phyloP scores from a whole-genome alignment of 1,284 basidiomycete species.

The Malassezia furfur region DNA sequence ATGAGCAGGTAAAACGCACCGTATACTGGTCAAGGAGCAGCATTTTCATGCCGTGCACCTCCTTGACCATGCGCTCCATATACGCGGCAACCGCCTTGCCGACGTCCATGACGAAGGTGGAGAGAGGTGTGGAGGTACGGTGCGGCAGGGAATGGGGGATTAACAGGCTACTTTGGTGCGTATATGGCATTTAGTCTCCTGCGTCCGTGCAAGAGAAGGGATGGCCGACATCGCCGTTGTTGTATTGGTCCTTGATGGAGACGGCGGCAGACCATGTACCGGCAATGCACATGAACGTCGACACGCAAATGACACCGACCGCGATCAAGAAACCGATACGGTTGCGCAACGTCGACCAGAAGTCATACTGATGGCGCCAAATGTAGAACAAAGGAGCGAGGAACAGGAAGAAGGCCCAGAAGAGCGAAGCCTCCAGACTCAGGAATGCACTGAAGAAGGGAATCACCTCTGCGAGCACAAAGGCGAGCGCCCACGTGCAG shows the following conservation, averaged over 20 bases:
- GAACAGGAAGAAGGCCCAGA: constrained; percentile 34
- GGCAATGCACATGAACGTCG: constrained; percentile 45
- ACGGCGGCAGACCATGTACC: constrained; percentile 47
- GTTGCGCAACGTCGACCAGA: constrained; percentile 21
- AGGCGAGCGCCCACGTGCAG: constrained; percentile 30
- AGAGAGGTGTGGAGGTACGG: neutral
- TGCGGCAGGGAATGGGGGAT: neutral
- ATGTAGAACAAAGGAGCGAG: constrained; percentile 28
- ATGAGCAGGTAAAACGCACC: neutral
- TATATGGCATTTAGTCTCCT: neutral
- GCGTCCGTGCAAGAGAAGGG: constrained; percentile 47
- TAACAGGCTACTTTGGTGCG: neutral
- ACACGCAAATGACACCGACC: constrained; percentile 38
- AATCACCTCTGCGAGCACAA: constrained; percentile 32
- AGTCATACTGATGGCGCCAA: constrained; percentile 32
- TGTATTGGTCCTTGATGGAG: constrained; percentile 44
- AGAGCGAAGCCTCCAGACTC: constrained; percentile 29
- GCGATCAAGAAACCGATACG: constrained; percentile 23
- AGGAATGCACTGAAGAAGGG: constrained; percentile 35
- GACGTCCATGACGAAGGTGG: constrained; percentile 65
- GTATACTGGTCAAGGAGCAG: constrained; percentile 88
- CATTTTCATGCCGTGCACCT: constrained; percentile 86
- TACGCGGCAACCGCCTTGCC: constrained; percentile 90
- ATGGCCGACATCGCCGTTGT: constrained; percentile 36
- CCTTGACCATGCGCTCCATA: constrained; percentile 76